Evolutionary conservation across 129 eudicot genomes (phyloP).

Genomic region (Dittrichia graveolens): DNA sequence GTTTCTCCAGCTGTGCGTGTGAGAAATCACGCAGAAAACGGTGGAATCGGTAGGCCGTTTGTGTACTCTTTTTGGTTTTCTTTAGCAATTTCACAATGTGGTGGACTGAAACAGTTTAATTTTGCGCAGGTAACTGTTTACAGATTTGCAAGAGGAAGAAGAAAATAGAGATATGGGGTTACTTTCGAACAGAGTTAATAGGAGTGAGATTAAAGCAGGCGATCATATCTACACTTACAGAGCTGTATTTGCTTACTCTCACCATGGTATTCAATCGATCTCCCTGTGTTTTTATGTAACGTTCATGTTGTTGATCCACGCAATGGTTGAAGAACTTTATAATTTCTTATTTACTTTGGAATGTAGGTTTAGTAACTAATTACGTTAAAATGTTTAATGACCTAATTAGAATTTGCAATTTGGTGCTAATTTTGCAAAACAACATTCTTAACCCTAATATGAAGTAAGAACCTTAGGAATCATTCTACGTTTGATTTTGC

Average conservation of each 20-base stretch:
- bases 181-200: slow-evolving; percentile 80
- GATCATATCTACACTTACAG: slow-evolving; percentile 97
- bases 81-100: slow-evolving; percentile 19
- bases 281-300: slow-evolving; percentile 1
- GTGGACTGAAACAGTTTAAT: slow-evolving; percentile 23
- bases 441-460: slow-evolving; percentile 11
- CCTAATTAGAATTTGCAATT: slow-evolving; percentile 1
- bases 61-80: slow-evolving; percentile 8
- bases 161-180: slow-evolving; percentile 61
- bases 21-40: slow-evolving; percentile 25
- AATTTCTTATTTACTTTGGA: background rate
- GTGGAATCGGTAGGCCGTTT: slow-evolving; percentile 19
- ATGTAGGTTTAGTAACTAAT: slow-evolving; percentile 21
- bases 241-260: slow-evolving; percentile 94
- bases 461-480: slow-evolving; percentile 12
- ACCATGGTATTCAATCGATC: slow-evolving; percentile 61
- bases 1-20: slow-evolving; percentile 36
- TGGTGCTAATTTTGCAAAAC: slow-evolving; percentile 1
- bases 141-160: slow-evolving; percentile 10
- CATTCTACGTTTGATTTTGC: no score
- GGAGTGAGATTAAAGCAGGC: slow-evolving; percentile 75
- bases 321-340: background rate
- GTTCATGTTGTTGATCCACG: slow-evolving; percentile 4
- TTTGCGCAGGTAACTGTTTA: slow-evolving; percentile 3
- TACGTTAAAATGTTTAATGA: background rate